These are phyloP conservation scores for Epichloe festucae DNA, from an alignment of 2,329 filamentous ascomycete genomes.

Conservation along the genomic window DNA sequence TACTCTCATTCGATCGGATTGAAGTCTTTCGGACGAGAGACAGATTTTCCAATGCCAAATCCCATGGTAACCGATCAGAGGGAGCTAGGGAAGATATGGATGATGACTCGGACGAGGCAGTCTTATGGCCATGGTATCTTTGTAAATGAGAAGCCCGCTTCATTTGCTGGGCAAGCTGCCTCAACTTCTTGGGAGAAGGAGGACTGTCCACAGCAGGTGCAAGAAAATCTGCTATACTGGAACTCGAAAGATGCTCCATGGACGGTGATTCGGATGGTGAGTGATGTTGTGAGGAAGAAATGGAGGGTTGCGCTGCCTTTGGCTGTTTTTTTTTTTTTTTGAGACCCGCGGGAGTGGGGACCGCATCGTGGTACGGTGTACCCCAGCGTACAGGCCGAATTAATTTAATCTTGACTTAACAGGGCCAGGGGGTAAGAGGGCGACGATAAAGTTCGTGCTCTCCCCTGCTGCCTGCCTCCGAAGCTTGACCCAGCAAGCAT, in stretches of 20 bases:
- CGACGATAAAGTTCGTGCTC: conserved; percentile 6
- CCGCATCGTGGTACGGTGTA: conserved; percentile 9
- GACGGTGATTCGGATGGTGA: conserved; percentile 5
- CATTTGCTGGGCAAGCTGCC: conserved; percentile 46
- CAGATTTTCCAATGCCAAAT: conserved; percentile 33
- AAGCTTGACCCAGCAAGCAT: conserved; percentile 2
- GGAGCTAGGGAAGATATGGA: conserved; percentile 33
- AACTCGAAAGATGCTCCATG: conserved; percentile 11
- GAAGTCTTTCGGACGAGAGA: conserved; percentile 44
- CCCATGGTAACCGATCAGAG: conserved; percentile 34
- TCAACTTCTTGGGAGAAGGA: conserved; percentile 45
- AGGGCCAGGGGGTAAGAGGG: conserved; percentile 6
- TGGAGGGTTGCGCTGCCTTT: conserved; percentile 4
- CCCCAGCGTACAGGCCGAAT: conserved; percentile 13
- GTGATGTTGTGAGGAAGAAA: conserved; percentile 4
- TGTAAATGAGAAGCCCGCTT: conserved; percentile 35
- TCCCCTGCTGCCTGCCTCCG: conserved; percentile 4
- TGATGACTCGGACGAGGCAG: conserved; percentile 42
- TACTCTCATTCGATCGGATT: conserved; percentile 39
- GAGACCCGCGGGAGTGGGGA: conserved; percentile 3
- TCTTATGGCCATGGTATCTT: conserved; percentile 17
- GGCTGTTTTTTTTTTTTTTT: not conserved
- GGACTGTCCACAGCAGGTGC: conserved; percentile 48
- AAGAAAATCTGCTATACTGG: conserved; percentile 29
- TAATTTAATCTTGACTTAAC: conserved; percentile 4